Percentiles rank a stretch among this genome's conserved stretches.
Conservation (phyloP, 1,139 yeast species). For the Zygotorulaspora mrakii region DNA sequence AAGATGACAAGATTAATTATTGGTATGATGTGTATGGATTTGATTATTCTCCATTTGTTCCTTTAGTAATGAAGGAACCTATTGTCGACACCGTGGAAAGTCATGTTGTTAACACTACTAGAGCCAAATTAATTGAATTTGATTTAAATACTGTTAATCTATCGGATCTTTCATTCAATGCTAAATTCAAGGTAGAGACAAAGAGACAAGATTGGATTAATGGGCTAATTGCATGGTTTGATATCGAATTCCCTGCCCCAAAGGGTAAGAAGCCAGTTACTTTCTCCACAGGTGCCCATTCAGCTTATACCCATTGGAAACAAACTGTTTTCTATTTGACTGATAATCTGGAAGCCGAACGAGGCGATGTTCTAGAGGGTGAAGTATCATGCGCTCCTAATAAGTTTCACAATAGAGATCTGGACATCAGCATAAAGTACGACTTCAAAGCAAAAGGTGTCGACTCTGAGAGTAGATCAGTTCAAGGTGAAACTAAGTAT, state of each 20-base stretch:
- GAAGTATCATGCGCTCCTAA: constrained; percentile 74
- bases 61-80: constrained; percentile 86
- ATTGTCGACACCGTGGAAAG: constrained; percentile 89
- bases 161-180: constrained; percentile 73
- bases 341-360: constrained; percentile 72
- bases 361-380: constrained; percentile 75
- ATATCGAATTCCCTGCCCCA: constrained; percentile 72
- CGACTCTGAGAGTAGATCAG: constrained; percentile 50
- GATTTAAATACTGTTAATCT: constrained; percentile 86
- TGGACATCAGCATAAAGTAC: constrained; percentile 60
- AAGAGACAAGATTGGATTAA: constrained; percentile 78
- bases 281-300: constrained; percentile 80
- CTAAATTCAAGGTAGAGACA: constrained; percentile 65
- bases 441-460: constrained; percentile 54
- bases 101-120: constrained; percentile 68
- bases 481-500: constrained; percentile 33
- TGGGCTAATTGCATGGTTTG: constrained; percentile 93
- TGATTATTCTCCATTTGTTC: constrained; percentile 72
- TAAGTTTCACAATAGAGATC: constrained; percentile 72
- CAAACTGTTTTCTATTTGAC: constrained; percentile 91
- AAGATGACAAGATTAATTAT: constrained; percentile 85
- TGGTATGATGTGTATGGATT: constrained; percentile 98
- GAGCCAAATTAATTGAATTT: constrained; percentile 68
- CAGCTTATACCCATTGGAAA: constrained; percentile 90
- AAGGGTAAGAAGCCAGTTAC: constrained; percentile 52